These are phyloP conservation scores for Globisporangium radiosum DNA, from an alignment of 352 stramenopile genomes.

Conservation along the genomic window DNA sequence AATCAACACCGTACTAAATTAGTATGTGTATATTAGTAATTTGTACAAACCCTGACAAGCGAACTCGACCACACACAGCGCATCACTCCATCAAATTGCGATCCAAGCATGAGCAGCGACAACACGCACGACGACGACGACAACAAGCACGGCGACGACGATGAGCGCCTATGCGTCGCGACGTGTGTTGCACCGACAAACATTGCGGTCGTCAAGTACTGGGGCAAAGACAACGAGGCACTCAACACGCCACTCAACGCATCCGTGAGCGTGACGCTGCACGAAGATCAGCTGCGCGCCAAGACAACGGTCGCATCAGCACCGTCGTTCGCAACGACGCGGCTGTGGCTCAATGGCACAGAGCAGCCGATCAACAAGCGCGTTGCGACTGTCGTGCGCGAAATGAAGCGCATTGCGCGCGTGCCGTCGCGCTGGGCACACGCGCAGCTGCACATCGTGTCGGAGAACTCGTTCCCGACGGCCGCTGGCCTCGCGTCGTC, in stretches of 20 bases:
- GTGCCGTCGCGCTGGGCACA: slow-evolving; percentile 11
- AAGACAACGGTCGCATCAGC: slow-evolving; percentile 89
- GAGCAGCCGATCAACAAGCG: slow-evolving; percentile 81
- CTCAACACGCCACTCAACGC: slow-evolving; percentile 97
- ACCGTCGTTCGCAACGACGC: slow-evolving; percentile 71
- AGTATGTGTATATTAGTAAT: too few relatives aligned
- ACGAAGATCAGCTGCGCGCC: slow-evolving; percentile 92
- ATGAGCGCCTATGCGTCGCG: slow-evolving; percentile 29
- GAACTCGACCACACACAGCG: neutral
- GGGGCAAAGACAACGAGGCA: slow-evolving; percentile 90
- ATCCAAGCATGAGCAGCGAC: too few relatives aligned
- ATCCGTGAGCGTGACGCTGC: slow-evolving; percentile 95
- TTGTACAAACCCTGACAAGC: too few relatives aligned
- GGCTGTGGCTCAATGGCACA: slow-evolving; percentile 95
- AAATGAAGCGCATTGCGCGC: slow-evolving; percentile 51
- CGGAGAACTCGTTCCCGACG: slow-evolving; percentile 98
- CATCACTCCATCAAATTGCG: too few relatives aligned
- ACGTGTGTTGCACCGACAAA: slow-evolving; percentile 95
- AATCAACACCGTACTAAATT: too few relatives aligned
- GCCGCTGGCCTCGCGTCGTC: slow-evolving; percentile 96
- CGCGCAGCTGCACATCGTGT: slow-evolving; percentile 89
- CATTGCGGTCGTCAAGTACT: slow-evolving; percentile 99
- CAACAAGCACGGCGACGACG: neutral
- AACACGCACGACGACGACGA: neutral
- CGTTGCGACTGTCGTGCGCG: slow-evolving; percentile 63